Evolutionary conservation across 768 basidiomycete species (phyloP).

Genomic region (Naganishia friedmannii): DNA sequence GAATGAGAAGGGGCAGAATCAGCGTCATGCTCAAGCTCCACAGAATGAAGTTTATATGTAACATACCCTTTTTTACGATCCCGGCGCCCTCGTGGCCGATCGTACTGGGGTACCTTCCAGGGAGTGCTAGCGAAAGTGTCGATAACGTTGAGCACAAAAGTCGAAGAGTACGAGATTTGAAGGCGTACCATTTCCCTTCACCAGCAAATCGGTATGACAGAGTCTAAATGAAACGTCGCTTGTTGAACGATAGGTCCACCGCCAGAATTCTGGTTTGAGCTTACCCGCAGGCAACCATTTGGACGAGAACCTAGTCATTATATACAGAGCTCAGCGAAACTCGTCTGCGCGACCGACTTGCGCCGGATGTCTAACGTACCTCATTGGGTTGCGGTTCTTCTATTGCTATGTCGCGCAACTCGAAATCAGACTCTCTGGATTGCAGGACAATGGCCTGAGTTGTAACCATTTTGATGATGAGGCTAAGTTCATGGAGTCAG

Average conservation of each 20-base stretch:
- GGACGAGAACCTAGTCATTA: conserved; percentile 1
- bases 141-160: not conserved
- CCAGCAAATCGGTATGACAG: conserved; percentile 13
- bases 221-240: not conserved
- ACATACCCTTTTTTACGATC: conserved; percentile 7
- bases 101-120: conserved; percentile 12
- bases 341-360: not conserved
- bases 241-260: not conserved
- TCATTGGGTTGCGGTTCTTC: conserved; percentile 17
- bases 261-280: not conserved
- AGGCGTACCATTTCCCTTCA: conserved; percentile 8
- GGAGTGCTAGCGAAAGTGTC: not conserved
- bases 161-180: not conserved
- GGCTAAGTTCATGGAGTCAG: not conserved
- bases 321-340: not conserved
- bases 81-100: conserved; percentile 23
- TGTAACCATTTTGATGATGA: not conserved
- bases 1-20: not conserved
- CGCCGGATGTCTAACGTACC: not conserved
- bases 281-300: conserved; percentile 21
- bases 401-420: not conserved
- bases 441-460: conserved; percentile 8
- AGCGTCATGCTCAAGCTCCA: not conserved
- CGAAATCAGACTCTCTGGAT: conserved; percentile 11
- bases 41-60: too few relatives aligned